Conservation (phyloP, 495 filamentous ascomycete species). For the Penicillium goetzii region DNA sequence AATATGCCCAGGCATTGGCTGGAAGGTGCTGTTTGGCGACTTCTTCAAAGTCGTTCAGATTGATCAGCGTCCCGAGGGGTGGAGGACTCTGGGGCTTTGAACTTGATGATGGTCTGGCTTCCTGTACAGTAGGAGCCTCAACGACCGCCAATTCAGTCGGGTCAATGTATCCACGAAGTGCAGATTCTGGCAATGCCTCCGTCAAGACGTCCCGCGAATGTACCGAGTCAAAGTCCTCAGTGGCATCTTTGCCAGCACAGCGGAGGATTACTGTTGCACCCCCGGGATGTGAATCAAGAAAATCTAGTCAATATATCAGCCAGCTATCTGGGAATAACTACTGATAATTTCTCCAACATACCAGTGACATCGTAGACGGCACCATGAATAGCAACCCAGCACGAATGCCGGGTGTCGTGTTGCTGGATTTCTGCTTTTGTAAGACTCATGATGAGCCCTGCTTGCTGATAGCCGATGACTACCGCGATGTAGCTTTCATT, state of each 20-base stretch:
- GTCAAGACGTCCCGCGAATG: conserved; percentile 65
- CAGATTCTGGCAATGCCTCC: conserved; percentile 28
- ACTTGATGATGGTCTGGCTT: neutral
- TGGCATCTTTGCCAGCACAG: conserved; percentile 86
- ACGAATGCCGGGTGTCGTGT: conserved; percentile 69
- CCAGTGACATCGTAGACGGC: conserved; percentile 81
- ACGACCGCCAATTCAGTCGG: conserved; percentile 11
- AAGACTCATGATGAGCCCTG: conserved; percentile 17
- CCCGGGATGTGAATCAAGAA: conserved; percentile 70
- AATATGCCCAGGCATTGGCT: conserved; percentile 82
- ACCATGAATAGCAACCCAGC: conserved; percentile 81
- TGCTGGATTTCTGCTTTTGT: conserved; percentile 60
- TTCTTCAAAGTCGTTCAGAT: conserved; percentile 65
- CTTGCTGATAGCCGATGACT: neutral
- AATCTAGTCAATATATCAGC: conserved; percentile 19
- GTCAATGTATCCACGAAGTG: conserved; percentile 31
- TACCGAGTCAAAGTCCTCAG: conserved; percentile 79
- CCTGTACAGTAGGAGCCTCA: neutral
- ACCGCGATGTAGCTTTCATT: neutral
- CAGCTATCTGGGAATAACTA: neutral
- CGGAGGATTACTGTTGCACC: conserved; percentile 79
- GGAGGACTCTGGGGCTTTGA: conserved; percentile 34
- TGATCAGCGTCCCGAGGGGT: conserved; percentile 62
- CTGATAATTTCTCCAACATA: conserved; percentile 6
- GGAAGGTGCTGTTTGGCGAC: conserved; percentile 57